Evolutionary conservation across 345 rosid genomes (phyloP).

Genomic region (Populus deltoides): DNA sequence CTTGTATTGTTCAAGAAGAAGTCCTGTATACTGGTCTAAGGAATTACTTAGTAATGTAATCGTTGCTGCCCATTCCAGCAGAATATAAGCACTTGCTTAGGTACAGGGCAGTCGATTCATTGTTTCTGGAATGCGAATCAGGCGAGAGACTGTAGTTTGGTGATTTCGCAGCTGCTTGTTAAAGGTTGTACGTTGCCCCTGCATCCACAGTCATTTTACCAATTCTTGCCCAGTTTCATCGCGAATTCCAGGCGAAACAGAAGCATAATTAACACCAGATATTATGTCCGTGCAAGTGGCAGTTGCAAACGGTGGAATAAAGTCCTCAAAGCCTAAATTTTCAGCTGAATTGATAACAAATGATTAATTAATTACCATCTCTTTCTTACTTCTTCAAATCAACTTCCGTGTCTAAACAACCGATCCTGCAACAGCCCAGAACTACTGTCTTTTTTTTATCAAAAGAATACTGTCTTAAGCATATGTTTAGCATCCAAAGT

Average conservation of each 20-base stretch:
- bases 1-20: not conserved
- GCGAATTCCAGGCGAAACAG: conserved; percentile 9
- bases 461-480: no score
- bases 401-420: no score
- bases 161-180: not conserved
- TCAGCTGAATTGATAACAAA: conserved; percentile 1
- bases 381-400: no score
- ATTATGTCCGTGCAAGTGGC: not conserved
- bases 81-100: conserved; percentile 36
- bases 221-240: conserved; percentile 4
- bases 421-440: no score
- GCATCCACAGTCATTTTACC: not conserved
- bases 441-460: no score
- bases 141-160: conserved; percentile 9
- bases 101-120: not conserved
- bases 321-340: not conserved
- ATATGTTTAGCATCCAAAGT: no score
- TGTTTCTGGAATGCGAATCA: not conserved
- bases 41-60: conserved; percentile 42
- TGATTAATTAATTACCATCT: no score
- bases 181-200: not conserved
- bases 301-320: not conserved
- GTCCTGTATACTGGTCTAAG: not conserved
- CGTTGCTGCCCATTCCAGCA: conserved; percentile 39
- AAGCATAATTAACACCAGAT: conserved; percentile 15